A percentile compares a stretch with the other conserved stretches of the same genome.
phyloP scores from a whole-genome alignment of 352 stramenopile species.

The Phytophthora vignae region DNA sequence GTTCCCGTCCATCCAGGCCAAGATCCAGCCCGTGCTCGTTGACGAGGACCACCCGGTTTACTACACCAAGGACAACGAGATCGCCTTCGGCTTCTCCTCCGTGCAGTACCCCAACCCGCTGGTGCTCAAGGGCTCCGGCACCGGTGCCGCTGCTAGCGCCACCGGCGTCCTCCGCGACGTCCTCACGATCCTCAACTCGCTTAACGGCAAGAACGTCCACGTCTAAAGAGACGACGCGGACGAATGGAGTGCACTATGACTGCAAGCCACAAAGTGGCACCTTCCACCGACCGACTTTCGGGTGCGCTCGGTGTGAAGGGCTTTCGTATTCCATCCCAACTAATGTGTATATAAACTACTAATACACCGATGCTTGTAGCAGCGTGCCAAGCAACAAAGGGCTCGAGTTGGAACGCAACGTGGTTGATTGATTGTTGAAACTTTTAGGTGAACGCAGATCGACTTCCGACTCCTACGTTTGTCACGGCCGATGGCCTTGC shows the following conservation, averaged over 20 bases:
- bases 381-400: neutral
- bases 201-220: slow-evolving; percentile 64
- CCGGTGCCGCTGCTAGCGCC: slow-evolving; percentile 64
- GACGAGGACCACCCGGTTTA: slow-evolving; percentile 71
- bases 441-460: slow-evolving; percentile 6
- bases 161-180: slow-evolving; percentile 81
- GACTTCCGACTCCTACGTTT: neutral
- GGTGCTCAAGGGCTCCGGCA: slow-evolving; percentile 75
- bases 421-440: slow-evolving; percentile 1
- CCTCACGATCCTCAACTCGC: slow-evolving; percentile 74
- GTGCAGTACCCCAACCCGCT: slow-evolving; percentile 75
- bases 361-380: slow-evolving; percentile 4
- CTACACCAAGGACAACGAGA: slow-evolving; percentile 75
- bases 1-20: slow-evolving; percentile 58
- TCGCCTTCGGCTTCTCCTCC: slow-evolving; percentile 76
- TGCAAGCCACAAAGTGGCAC: slow-evolving; percentile 26
- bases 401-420: neutral
- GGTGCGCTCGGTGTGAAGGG: slow-evolving; percentile 25
- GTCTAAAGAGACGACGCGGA: slow-evolving; percentile 23
- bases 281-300: slow-evolving; percentile 25
- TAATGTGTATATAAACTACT: slow-evolving; percentile 19
- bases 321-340: slow-evolving; percentile 34
- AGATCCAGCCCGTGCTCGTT: slow-evolving; percentile 61
- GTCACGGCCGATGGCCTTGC: neutral
- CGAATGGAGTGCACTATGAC: slow-evolving; percentile 35